Evolutionary conservation across 2,329 filamentous ascomycete genomes (phyloP).

Genomic region (Alternaria metachromatica): DNA sequence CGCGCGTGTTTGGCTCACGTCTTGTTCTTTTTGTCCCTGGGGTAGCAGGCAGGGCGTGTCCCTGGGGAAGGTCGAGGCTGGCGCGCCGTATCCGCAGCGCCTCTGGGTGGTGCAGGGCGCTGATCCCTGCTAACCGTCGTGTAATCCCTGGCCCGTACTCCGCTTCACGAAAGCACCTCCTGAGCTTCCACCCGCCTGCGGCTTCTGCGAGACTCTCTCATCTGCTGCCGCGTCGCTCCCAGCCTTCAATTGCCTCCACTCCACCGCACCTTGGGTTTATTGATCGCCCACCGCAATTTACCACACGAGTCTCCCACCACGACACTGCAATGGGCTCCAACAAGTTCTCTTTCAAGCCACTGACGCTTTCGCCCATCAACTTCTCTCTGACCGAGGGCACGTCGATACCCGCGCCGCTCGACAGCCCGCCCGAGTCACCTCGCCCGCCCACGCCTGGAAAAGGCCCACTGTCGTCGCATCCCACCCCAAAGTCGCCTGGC

Average conservation of each 20-base stretch:
- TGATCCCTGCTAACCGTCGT: slow-evolving; percentile 18
- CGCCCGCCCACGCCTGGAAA: slow-evolving; percentile 48
- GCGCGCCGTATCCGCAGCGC: slow-evolving; percentile 10
- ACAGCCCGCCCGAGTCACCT: slow-evolving; percentile 48
- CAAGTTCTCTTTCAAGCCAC: slow-evolving; percentile 43
- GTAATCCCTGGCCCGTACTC: slow-evolving; percentile 32
- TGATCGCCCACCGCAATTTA: slow-evolving; percentile 10
- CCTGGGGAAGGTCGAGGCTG: background rate
- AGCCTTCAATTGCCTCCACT: slow-evolving; percentile 23
- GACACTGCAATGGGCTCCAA: slow-evolving; percentile 30
- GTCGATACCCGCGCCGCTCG: slow-evolving; percentile 50
- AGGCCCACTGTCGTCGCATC: slow-evolving; percentile 51
- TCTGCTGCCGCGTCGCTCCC: slow-evolving; percentile 22
- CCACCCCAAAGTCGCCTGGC: slow-evolving; percentile 43
- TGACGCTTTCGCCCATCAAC: slow-evolving; percentile 48
- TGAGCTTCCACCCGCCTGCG: slow-evolving; percentile 35
- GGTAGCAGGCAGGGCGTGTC: background rate
- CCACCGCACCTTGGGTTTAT: slow-evolving; percentile 10
- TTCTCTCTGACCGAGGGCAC: slow-evolving; percentile 53
- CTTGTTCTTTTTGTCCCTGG: background rate
- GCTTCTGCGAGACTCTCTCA: slow-evolving; percentile 21
- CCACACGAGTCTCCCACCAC: background rate
- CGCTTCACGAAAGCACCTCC: slow-evolving; percentile 34
- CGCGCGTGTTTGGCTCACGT: background rate
- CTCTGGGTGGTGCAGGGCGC: slow-evolving; percentile 21